Evolutionary conservation across 1,139 yeast species (phyloP), one percentile per base, ranked within the genome.

Genomic region (Williopsis jadinii): DNA sequence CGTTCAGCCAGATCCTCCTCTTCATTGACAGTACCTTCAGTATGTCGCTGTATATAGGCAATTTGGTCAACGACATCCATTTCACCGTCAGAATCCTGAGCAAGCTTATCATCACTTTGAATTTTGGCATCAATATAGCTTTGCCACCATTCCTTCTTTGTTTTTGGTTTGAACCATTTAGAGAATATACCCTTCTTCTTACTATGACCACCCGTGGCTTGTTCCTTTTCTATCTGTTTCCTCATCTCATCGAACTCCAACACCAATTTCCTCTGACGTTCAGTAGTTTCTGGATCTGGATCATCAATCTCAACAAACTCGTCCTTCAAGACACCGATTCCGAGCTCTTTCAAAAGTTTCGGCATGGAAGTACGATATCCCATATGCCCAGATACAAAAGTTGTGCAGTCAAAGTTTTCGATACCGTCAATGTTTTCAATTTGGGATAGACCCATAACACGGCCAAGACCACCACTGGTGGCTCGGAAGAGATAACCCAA

Each of bases 251-350:
- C 95, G 52, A 88, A 84, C 56, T 92, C 97, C 44, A 72, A 70
- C 15, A 92, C 72, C 52, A 92, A 68, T 56, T 86, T 80, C 46
- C 96, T 70, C 55, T 88, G 94, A 42, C 77, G 78, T 51, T 87
- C 88, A 15, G 80, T 75, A 56, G 83, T 80, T 51, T 86, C 96
- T 3, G 95, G 88, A 60, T 92, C 96, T 0, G 97, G 95, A 55
- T 92, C 97, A 57, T 90, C 97, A 50, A 94, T 90, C 62, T 94
- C 99, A 12, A 85, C 82, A 60, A 94, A 92, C 58, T 90, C 95
- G 49, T 92, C 98, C 50, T 84, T 78, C 39, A 88, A 62, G 3
- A 92, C 85, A 47, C 86, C 84, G 80, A 95, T 85, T 9, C 86
- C 88, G 35, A 85, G 58, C 38, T 65, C 63, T 49, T 75, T 73